Conservation (phyloP, 2,329 filamentous ascomycete species). For the Trichophyton equinum region DNA sequence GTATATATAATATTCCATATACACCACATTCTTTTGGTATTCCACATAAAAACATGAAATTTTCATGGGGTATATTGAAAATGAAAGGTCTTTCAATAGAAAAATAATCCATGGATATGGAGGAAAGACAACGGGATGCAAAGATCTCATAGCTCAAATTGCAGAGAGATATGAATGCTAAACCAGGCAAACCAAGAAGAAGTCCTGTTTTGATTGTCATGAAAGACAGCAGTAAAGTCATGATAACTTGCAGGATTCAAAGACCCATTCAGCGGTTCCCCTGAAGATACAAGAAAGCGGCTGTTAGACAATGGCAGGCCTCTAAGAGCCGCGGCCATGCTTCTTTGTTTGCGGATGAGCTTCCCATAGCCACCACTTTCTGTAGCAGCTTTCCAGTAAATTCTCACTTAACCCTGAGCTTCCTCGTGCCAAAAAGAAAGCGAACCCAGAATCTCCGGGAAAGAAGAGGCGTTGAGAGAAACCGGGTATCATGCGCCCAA, state of each 20-base stretch:
- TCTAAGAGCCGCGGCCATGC: neutral
- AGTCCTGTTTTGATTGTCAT: neutral
- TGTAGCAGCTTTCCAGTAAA: neutral
- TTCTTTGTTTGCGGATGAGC: neutral
- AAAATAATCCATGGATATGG: neutral
- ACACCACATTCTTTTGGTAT: neutral
- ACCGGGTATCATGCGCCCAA: slow-evolving; percentile 8
- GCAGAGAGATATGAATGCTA: neutral
- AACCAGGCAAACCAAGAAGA: neutral
- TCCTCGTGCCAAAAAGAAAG: neutral
- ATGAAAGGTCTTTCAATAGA: neutral
- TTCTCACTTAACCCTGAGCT: neutral
- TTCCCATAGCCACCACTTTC: neutral
- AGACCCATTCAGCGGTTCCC: neutral
- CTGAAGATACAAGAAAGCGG: neutral
- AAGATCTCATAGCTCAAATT: neutral
- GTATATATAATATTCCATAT: neutral
- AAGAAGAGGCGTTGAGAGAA: neutral
- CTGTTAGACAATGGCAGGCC: neutral
- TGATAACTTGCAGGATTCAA: neutral
- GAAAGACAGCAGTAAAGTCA: neutral
- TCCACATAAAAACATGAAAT: neutral
- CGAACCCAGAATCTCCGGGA: neutral
- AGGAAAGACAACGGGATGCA: neutral
- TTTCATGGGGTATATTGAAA: too few relatives aligned